Evolutionary conservation across 2,329 filamentous ascomycete species (phyloP).

Genomic region (Cadophora sp.): DNA sequence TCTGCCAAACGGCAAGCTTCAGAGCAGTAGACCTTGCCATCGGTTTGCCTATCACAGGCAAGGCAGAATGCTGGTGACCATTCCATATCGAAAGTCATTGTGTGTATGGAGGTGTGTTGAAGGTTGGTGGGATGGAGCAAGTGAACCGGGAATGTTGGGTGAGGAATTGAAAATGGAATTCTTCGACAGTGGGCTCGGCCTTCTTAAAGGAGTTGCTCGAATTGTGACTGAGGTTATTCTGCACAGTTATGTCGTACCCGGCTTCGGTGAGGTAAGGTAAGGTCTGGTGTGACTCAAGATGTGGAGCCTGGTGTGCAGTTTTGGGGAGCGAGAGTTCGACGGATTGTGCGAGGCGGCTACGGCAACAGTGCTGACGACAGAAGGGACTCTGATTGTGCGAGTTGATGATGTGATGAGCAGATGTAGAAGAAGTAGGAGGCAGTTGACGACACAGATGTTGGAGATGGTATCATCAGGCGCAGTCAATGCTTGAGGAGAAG

Average conservation of each 20-base stretch:
- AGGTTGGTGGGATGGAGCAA: constrained; percentile 10
- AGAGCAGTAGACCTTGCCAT: constrained; percentile 86
- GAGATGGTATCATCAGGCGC: constrained; percentile 30
- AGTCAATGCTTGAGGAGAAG: constrained; percentile 7
- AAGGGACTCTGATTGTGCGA: constrained; percentile 26
- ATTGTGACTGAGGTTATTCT: constrained; percentile 26
- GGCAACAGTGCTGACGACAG: constrained; percentile 23
- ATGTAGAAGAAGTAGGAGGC: neutral
- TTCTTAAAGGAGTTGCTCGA: constrained; percentile 26
- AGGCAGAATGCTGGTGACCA: constrained; percentile 96
- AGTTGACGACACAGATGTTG: constrained; percentile 25
- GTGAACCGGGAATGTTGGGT: neutral
- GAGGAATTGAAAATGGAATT: constrained; percentile 11
- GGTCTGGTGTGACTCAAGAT: constrained; percentile 43
- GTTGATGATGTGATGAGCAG: constrained; percentile 33
- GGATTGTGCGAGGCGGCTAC: constrained; percentile 35
- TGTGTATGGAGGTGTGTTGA: constrained; percentile 26
- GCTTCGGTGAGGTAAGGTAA: constrained; percentile 37
- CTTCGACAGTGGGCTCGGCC: constrained; percentile 21
- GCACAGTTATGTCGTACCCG: constrained; percentile 34
- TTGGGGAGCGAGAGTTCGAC: constrained; percentile 26
- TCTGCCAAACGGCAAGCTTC: constrained; percentile 90
- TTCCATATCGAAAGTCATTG: constrained; percentile 46
- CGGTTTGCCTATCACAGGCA: constrained; percentile 88
- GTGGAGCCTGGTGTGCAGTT: constrained; percentile 38